Evolutionary conservation across 345 rosid species (phyloP).

Genomic region (Hirschfeldia incana): DNA sequence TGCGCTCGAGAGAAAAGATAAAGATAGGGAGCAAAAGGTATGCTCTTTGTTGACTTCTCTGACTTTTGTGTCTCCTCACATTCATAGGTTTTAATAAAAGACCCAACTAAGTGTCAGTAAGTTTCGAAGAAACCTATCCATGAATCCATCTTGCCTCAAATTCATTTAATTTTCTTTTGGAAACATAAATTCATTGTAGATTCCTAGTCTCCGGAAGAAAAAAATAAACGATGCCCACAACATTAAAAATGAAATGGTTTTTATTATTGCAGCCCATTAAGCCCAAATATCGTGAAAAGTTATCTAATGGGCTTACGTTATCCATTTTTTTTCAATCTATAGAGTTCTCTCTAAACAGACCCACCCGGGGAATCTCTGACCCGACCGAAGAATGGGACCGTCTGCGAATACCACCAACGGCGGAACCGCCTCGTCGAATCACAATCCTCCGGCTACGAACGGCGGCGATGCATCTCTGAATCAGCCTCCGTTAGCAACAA

Average conservation of each 20-base stretch:
- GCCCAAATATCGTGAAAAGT: not conserved
- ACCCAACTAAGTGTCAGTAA: too few relatives aligned
- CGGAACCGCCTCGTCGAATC: slow-evolving; percentile 36
- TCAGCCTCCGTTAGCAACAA: slow-evolving; percentile 13
- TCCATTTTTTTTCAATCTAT: not conserved
- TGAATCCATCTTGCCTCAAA: too few relatives aligned
- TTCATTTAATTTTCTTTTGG: too few relatives aligned
- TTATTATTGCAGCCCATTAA: not conserved
- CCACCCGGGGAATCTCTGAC: slow-evolving; percentile 17
- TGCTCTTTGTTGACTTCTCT: slow-evolving; percentile 7
- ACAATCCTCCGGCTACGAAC: slow-evolving; percentile 27
- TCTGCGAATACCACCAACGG: slow-evolving; percentile 61
- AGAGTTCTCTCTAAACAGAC: not conserved
- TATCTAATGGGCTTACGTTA: not conserved
- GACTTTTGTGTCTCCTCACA: slow-evolving; percentile 35
- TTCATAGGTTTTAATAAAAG: slow-evolving; percentile 18
- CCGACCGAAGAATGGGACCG: slow-evolving; percentile 63
- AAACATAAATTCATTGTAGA: too few relatives aligned
- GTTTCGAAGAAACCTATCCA: too few relatives aligned
- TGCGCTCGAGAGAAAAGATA: not conserved
- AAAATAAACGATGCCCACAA: not conserved
- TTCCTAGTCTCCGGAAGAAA: too few relatives aligned
- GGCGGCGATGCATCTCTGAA: slow-evolving; percentile 32
- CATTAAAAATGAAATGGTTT: not conserved
- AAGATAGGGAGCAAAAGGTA: not conserved